phyloP scores from a whole-genome alignment of 2,329 filamentous ascomycete genomes.

The Chaetothyriales sp. region DNA sequence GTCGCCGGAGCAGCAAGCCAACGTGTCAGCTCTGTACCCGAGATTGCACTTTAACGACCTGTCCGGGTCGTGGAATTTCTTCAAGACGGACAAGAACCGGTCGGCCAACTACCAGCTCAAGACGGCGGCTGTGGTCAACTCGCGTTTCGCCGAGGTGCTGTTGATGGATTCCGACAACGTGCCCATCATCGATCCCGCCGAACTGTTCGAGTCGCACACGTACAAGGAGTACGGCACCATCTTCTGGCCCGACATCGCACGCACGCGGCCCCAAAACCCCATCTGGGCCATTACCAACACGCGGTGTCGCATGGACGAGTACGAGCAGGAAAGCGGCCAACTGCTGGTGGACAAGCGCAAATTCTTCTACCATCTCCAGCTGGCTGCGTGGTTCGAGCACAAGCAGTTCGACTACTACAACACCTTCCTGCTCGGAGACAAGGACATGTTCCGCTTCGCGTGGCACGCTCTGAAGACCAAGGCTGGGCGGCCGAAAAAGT shows the following conservation, averaged over 20 bases:
- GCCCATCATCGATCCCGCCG: slow-evolving; percentile 21
- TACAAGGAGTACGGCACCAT: slow-evolving; percentile 21
- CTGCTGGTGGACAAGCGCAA: slow-evolving; percentile 25
- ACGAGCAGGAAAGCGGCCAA: slow-evolving; percentile 25
- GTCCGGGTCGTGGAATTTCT: slow-evolving; percentile 12
- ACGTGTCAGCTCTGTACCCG: slow-evolving; percentile 12
- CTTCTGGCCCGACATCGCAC: slow-evolving; percentile 28
- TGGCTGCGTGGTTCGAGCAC: slow-evolving; percentile 24
- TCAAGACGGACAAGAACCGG: slow-evolving; percentile 12
- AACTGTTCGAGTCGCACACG: slow-evolving; percentile 19
- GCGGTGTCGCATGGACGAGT: slow-evolving; percentile 24
- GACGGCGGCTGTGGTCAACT: slow-evolving; percentile 24
- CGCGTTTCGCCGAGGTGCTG: slow-evolving; percentile 24
- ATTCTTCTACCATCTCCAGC: slow-evolving; percentile 27
- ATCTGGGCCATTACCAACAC: slow-evolving; percentile 27
- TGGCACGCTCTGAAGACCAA: slow-evolving; percentile 25
- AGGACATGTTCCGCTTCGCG: slow-evolving; percentile 25
- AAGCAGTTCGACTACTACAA: slow-evolving; percentile 18
- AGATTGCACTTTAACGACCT: slow-evolving; percentile 22
- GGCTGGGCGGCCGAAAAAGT: slow-evolving; percentile 21
- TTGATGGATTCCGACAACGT: slow-evolving; percentile 28
- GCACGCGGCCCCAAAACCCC: slow-evolving; percentile 21
- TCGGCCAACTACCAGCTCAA: slow-evolving; percentile 24
- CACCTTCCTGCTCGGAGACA: slow-evolving; percentile 25
- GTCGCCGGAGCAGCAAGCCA: slow-evolving; percentile 9